Percentiles rank a stretch among this genome's conserved stretches.
These are phyloP conservation scores for Globisporangium abappressorium DNA, from an alignment of 352 stramenopile species.

Conservation along the genomic window DNA sequence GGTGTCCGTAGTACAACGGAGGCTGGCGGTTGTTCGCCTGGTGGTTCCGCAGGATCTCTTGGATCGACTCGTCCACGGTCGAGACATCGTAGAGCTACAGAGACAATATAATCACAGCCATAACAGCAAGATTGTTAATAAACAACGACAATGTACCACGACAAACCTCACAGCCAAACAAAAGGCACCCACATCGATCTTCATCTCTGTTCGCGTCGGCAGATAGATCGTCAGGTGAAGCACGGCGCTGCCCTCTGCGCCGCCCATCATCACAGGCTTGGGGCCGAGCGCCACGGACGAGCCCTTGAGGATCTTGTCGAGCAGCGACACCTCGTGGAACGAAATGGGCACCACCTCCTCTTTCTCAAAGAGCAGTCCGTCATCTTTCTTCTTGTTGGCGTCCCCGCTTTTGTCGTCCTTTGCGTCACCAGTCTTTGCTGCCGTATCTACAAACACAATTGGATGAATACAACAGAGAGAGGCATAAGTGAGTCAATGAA, in stretches of 20 bases:
- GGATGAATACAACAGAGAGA: not conserved
- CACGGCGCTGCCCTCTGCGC: constrained; percentile 53
- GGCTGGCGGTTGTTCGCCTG: constrained; percentile 62
- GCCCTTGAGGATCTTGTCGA: constrained; percentile 78
- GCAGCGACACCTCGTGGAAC: constrained; percentile 62
- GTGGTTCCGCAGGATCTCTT: constrained; percentile 75
- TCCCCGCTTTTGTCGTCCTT: constrained; percentile 20
- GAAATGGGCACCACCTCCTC: constrained; percentile 64
- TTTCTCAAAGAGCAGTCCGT: constrained; percentile 67
- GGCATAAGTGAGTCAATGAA: not conserved
- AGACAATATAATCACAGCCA: not conserved
- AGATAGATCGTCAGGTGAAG: constrained; percentile 86
- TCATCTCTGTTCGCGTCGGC: constrained; percentile 81
- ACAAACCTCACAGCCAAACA: not conserved
- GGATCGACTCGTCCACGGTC: constrained; percentile 85
- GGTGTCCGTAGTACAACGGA: constrained; percentile 79
- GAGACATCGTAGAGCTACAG: constrained; percentile 81
- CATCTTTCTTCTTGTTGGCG: constrained; percentile 22
- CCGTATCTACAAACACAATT: not conserved
- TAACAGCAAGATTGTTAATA: not conserved
- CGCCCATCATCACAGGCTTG: constrained; percentile 55
- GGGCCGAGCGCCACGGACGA: constrained; percentile 41
- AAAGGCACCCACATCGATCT: constrained; percentile 65
- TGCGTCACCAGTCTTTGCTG: constrained; percentile 2
- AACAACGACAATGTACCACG: not conserved